Conservation (phyloP, 2,329 filamentous ascomycete species). For the Xylaria sp. region DNA sequence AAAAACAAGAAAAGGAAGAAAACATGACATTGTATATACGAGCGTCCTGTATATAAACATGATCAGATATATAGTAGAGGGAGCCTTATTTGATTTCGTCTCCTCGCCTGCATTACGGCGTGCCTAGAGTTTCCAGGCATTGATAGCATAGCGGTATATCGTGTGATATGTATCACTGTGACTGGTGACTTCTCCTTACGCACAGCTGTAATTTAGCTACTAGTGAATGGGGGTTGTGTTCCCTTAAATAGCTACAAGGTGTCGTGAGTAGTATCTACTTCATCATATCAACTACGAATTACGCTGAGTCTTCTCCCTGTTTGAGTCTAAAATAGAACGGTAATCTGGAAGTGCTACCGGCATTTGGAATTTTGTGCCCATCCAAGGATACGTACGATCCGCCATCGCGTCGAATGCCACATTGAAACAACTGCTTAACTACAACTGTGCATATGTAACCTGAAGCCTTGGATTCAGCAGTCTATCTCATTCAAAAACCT, state of each 20-base stretch:
- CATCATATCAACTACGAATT: too few relatives aligned
- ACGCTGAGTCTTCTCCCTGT: too few relatives aligned
- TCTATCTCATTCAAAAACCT: neutral
- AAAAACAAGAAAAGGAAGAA: neutral
- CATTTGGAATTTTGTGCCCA: too few relatives aligned
- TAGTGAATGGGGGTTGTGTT: neutral
- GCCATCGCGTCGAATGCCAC: too few relatives aligned
- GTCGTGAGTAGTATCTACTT: too few relatives aligned
- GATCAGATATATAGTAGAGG: slow-evolving; percentile 14
- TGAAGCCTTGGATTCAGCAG: too few relatives aligned
- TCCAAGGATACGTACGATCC: too few relatives aligned
- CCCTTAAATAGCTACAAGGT: too few relatives aligned
- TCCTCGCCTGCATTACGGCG: neutral
- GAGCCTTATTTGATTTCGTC: slow-evolving; percentile 1
- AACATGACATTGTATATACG: slow-evolving; percentile 31
- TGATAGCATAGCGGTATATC: neutral
- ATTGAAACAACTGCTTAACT: too few relatives aligned
- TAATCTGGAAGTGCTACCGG: too few relatives aligned
- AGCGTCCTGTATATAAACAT: slow-evolving; percentile 28
- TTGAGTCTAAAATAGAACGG: too few relatives aligned
- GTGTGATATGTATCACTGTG: neutral
- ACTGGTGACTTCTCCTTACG: neutral
- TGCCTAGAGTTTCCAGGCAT: neutral
- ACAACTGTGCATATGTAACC: too few relatives aligned
- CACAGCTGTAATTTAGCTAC: neutral